Base-by-base conservation (phyloP, 2,329 filamentous ascomycete genomes). In the Metarhizium anisopliae region DNA sequence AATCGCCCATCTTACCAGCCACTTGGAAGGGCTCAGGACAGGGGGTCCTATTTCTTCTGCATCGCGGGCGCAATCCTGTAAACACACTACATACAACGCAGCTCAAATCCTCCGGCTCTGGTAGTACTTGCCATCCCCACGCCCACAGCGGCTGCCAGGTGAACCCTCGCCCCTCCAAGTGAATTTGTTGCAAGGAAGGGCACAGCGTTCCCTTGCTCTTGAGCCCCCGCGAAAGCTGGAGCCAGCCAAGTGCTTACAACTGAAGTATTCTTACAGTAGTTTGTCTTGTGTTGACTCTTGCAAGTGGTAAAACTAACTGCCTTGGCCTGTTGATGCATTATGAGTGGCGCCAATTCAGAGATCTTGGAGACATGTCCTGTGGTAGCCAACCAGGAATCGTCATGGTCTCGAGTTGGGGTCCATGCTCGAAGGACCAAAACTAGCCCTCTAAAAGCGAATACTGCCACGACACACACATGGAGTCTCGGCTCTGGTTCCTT, bases 341-440 rank as follows among this genome's bases (percentile, higher is more conserved):
- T 25, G 25, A 25, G 67, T 63, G 65, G 65, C 61, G 62, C 61
- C 64, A 64, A 45, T 58, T 8, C 6, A 66, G 62, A 69, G 64
- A 69, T 69, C 64, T 69, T 60, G 63, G 62, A 66, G 62, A 63
- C 60, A 63, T 55, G 61, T 47, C 58, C 58, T 63, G 59, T 59
- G 62, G 59, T 60, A 61, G 58, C 61, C 61, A 68, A 62, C 62
- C 62, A 66, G 67, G 63, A 62, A 55, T 18, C 47, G 20, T 25
- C 3, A 52, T 50, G 51, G 47, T 25, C 42, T 11, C 50, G 50
- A 30, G 47, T 18, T 35, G 43, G 45, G 47, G 47, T 53, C 50
- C 18, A 51, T 35, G 38, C 45, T 32, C 35, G 4, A 40, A 54
- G 32, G 25, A 16, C 20, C 25, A 29, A 13, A 47, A 38, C 43